Percentiles rank a stretch among this genome's conserved stretches.
These are phyloP conservation scores for Plasmodium inui DNA, from an alignment of 169 alveolate species.

Conservation along the genomic window DNA sequence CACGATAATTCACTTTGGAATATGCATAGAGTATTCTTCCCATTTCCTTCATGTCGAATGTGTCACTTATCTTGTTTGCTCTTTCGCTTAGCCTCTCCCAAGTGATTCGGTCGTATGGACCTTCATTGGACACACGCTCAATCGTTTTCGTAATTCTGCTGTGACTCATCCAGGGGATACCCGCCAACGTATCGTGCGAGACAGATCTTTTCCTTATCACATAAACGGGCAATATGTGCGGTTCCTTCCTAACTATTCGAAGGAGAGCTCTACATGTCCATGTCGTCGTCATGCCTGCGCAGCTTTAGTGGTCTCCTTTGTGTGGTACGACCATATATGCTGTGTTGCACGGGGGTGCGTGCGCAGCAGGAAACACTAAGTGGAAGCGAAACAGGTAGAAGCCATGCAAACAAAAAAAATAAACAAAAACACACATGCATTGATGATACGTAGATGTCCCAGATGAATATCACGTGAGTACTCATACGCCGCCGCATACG, in stretches of 20 bases:
- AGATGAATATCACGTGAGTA: background rate
- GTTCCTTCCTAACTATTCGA: background rate
- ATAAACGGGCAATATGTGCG: background rate
- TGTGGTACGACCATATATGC: background rate
- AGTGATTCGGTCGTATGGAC: conserved; percentile 68
- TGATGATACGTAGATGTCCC: background rate
- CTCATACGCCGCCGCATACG: background rate
- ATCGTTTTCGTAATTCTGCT: conserved; percentile 57
- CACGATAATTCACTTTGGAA: conserved; percentile 63
- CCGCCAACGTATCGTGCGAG: conserved; percentile 67
- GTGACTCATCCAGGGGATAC: conserved; percentile 76
- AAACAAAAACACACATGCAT: background rate
- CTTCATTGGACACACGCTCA: conserved; percentile 61
- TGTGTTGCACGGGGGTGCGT: background rate
- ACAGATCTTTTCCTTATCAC: conserved; percentile 19
- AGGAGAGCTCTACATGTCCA: background rate
- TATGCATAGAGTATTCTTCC: conserved; percentile 64
- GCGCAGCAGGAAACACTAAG: background rate
- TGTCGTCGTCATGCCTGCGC: background rate
- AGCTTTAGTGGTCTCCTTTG: background rate
- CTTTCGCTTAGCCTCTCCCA: conserved; percentile 71
- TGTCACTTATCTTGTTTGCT: conserved; percentile 20
- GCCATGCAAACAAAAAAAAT: background rate
- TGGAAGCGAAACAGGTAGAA: background rate
- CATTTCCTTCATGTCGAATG: conserved; percentile 50